Conservation (phyloP, 768 basidiomycete species). For the Termitomyces sp. region DNA sequence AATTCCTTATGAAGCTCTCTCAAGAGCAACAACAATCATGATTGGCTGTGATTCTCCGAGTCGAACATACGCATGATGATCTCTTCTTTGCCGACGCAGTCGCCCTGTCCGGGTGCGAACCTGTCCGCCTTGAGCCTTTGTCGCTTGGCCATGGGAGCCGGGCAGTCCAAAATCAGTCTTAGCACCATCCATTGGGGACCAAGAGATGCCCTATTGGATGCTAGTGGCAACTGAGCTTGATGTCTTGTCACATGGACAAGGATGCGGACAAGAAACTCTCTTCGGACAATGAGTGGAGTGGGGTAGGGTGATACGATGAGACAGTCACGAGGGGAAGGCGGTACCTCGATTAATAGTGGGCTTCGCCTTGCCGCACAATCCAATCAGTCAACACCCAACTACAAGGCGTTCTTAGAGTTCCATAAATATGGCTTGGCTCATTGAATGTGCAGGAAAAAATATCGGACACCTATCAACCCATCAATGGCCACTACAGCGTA, state of each 20-base stretch:
- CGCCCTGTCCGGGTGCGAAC: constrained; percentile 37
- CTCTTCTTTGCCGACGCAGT: constrained; percentile 51
- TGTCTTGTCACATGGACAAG: constrained; percentile 13
- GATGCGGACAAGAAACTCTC: constrained; percentile 15
- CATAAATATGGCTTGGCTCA: constrained; percentile 87
- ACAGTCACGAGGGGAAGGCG: constrained; percentile 1
- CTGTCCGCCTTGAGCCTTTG: constrained; percentile 57
- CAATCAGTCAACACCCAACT: too few species aligned
- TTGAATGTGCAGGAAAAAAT: constrained; percentile 81
- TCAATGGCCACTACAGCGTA: constrained; percentile 67
- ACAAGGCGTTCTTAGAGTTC: constrained; percentile 82
- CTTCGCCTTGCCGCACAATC: constrained; percentile 9
- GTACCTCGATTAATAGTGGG: constrained; percentile 10
- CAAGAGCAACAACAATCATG: background rate
- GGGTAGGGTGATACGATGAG: constrained; percentile 1
- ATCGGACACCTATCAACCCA: constrained; percentile 86
- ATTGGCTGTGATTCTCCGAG: background rate
- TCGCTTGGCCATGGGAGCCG: constrained; percentile 60
- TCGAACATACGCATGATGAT: background rate
- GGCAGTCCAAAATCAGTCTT: constrained; percentile 58
- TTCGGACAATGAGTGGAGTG: constrained; percentile 6
- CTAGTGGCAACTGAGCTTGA: constrained; percentile 11
- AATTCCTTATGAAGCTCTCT: too few species aligned
- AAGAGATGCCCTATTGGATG: constrained; percentile 2
- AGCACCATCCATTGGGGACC: constrained; percentile 36